Conservation (phyloP, 129 eudicot genomes). For the Flaveria trinervia region DNA sequence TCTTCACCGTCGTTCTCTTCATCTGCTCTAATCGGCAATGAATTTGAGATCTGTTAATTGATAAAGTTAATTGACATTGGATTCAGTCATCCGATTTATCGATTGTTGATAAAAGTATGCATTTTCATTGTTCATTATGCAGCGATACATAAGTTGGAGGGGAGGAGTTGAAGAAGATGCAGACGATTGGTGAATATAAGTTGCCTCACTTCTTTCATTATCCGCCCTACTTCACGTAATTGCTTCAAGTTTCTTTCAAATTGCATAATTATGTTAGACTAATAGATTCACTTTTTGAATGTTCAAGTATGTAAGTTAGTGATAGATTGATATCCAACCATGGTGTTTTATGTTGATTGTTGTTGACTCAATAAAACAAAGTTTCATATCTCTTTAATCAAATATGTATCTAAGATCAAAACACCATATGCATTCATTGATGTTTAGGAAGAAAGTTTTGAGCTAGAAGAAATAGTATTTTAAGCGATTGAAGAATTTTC, state of each 20-base stretch:
- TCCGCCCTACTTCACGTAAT: slow-evolving; percentile 93
- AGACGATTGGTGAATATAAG: slow-evolving; percentile 80
- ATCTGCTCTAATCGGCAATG: background rate
- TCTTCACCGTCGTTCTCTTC: background rate
- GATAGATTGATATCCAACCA: background rate
- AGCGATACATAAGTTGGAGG: background rate
- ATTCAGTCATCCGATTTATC: too few species aligned
- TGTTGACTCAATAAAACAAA: too few species aligned
- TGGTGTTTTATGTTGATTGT: too few species aligned
- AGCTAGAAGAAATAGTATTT: background rate
- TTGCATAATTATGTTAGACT: background rate
- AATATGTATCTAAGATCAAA: too few species aligned
- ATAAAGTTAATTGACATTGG: too few species aligned
- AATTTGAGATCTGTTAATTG: background rate
- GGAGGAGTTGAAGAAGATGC: slow-evolving; percentile 36
- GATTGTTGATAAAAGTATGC: background rate
- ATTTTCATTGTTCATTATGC: background rate
- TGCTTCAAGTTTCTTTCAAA: background rate
- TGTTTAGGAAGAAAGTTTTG: too few species aligned
- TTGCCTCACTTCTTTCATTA: slow-evolving; percentile 83
- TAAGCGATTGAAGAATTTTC: background rate
- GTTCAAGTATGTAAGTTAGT: background rate
- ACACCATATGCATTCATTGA: too few species aligned
- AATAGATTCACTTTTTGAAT: background rate
- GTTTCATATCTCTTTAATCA: background rate